phyloP scores from a whole-genome alignment of 305 asterid genomes.

The Rubia balearica region DNA sequence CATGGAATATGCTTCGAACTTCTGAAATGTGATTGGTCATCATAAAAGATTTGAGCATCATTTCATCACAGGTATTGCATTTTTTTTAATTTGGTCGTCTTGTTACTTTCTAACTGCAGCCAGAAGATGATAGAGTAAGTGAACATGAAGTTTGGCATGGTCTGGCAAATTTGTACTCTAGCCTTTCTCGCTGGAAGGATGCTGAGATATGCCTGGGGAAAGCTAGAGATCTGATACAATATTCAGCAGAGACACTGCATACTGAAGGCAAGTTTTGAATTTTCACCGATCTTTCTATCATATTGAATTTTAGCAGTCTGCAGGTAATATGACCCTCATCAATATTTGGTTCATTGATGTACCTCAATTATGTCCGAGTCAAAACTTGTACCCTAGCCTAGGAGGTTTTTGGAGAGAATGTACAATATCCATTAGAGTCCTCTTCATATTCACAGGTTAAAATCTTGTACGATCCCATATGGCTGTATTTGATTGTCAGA shows the following conservation, averaged over 20 bases:
- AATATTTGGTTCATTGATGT: background rate
- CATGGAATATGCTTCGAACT: background rate
- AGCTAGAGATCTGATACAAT: slow-evolving; percentile 67
- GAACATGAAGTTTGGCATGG: slow-evolving; percentile 98
- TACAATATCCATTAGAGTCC: background rate
- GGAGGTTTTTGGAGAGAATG: no score
- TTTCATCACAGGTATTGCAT: background rate
- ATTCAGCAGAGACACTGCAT: slow-evolving; percentile 72
- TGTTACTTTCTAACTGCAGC: slow-evolving; percentile 31
- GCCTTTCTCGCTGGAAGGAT: slow-evolving; percentile 87
- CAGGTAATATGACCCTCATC: background rate
- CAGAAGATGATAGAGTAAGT: slow-evolving; percentile 60
- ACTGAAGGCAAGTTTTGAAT: slow-evolving; percentile 56
- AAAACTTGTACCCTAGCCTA: no score
- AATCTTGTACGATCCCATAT: background rate
- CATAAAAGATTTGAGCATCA: background rate
- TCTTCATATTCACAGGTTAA: background rate
- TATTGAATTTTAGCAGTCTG: background rate
- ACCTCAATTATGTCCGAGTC: no score
- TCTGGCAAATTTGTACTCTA: slow-evolving; percentile 82
- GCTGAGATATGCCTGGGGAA: slow-evolving; percentile 82
- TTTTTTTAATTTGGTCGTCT: slow-evolving; percentile 15
- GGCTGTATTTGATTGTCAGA: background rate
- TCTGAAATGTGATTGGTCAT: slow-evolving; percentile 6
- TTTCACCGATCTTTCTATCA: background rate